phyloP scores from a whole-genome alignment of 306 rosid genomes.

The Psophocarpus tetragonolobus region DNA sequence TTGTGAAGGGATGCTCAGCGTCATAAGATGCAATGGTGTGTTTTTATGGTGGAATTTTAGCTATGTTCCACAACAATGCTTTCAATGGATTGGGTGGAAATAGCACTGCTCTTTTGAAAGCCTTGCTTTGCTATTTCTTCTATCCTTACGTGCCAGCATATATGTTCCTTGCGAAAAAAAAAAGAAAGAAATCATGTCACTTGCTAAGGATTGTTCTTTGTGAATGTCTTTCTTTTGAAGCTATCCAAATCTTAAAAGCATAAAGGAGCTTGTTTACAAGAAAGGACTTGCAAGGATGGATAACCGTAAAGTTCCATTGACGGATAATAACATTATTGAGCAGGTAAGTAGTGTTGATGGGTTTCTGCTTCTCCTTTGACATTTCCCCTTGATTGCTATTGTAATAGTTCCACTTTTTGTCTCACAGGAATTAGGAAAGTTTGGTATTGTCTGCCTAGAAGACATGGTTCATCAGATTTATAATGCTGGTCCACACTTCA shows the following conservation, averaged over 20 bases:
- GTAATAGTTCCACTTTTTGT: conserved; percentile 7
- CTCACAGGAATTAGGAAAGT: conserved; percentile 67
- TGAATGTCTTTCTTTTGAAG: conserved; percentile 45
- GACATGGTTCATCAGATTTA: conserved; percentile 82
- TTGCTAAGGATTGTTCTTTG: neutral
- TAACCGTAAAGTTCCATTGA: conserved; percentile 77
- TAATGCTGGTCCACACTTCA: conserved; percentile 74
- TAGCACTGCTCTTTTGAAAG: neutral
- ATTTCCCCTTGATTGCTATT: neutral
- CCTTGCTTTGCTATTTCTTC: neutral
- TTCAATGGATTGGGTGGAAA: neutral
- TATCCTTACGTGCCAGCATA: neutral
- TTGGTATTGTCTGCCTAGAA: conserved; percentile 75
- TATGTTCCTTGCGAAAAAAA: neutral
- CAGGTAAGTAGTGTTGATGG: conserved; percentile 51
- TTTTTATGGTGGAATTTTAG: too few relatives aligned
- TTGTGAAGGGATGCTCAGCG: too few relatives aligned
- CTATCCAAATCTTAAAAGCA: conserved; percentile 77
- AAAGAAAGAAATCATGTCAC: neutral
- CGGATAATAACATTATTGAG: conserved; percentile 80
- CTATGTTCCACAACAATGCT: too few relatives aligned
- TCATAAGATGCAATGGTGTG: too few relatives aligned
- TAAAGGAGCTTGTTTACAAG: conserved; percentile 75
- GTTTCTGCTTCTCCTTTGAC: conserved; percentile 2
- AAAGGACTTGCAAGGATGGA: conserved; percentile 66